Conservation (phyloP, 805 yeast species). For the Lachancea mirantina region DNA sequence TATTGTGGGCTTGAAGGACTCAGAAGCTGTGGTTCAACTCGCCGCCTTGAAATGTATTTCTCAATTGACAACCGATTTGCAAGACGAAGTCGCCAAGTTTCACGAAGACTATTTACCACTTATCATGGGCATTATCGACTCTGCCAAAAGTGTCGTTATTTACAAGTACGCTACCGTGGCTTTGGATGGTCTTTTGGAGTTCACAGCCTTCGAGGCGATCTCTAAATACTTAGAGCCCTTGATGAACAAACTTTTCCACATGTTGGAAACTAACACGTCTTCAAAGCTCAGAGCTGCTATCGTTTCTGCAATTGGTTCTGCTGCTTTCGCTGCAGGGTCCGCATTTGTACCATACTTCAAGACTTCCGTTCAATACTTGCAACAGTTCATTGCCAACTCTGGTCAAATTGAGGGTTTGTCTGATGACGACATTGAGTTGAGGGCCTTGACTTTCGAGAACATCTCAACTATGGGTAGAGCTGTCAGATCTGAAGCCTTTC, state of each 20-base stretch:
- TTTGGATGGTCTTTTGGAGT: constrained; percentile 85
- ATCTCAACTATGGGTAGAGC: constrained; percentile 94
- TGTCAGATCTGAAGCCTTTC: constrained; percentile 85
- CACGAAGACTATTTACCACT: constrained; percentile 80
- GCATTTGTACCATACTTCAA: constrained; percentile 81
- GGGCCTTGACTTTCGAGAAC: constrained; percentile 89
- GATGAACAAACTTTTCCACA: constrained; percentile 79
- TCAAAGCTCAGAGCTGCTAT: constrained; percentile 66
- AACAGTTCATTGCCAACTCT: constrained; percentile 68
- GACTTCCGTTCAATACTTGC: constrained; percentile 70
- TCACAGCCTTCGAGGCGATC: constrained; percentile 81
- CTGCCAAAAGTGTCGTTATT: constrained; percentile 72
- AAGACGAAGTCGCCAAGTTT: constrained; percentile 74
- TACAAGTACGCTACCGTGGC: constrained; percentile 89
- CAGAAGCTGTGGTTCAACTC: constrained; percentile 66
- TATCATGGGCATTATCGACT: constrained; percentile 78
- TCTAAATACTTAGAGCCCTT: constrained; percentile 76
- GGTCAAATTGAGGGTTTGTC: constrained; percentile 67
- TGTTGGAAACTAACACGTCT: constrained; percentile 72
- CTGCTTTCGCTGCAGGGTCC: constrained; percentile 92
- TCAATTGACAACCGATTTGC: constrained; percentile 74
- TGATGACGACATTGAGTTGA: constrained; percentile 84
- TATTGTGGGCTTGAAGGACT: constrained; percentile 69
- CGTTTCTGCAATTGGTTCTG: constrained; percentile 94
- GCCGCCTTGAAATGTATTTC: constrained; percentile 81